Evolutionary conservation across 2,329 filamentous ascomycete genomes (phyloP).

Genomic region (Arachnopeziza araneosa): DNA sequence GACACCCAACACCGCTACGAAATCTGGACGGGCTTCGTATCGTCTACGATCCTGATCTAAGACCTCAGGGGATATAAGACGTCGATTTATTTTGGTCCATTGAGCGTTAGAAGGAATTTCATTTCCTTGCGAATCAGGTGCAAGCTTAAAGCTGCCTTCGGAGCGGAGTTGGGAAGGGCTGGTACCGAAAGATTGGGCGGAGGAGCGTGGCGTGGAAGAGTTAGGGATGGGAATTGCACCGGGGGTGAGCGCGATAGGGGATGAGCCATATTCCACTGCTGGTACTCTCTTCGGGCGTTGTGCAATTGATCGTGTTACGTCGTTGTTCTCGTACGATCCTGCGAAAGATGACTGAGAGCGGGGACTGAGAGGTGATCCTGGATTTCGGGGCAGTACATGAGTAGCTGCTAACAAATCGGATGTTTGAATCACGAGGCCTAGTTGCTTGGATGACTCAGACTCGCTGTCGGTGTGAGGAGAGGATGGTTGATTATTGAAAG

Average conservation of each 20-base stretch:
- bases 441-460: conserved; percentile 7
- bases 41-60: conserved; percentile 49
- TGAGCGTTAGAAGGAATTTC: conserved; percentile 51
- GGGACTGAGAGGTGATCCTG: background rate
- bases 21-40: conserved; percentile 55
- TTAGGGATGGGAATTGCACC: conserved; percentile 17
- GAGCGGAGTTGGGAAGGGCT: conserved; percentile 10
- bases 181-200: conserved; percentile 6
- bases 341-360: background rate
- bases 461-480: background rate
- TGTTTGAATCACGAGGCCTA: conserved; percentile 21
- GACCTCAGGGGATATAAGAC: conserved; percentile 52
- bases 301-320: conserved; percentile 13
- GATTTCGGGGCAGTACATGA: background rate
- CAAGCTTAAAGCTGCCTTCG: conserved; percentile 32
- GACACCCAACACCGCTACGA: conserved; percentile 54
- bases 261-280: conserved; percentile 7
- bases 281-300: conserved; percentile 13
- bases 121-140: conserved; percentile 51
- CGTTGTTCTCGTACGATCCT: conserved; percentile 14
- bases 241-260: conserved; percentile 4
- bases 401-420: conserved; percentile 16
- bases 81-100: conserved; percentile 54
- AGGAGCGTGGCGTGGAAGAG: background rate
- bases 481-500: conserved; percentile 14